Evolutionary conservation across 805 yeast genomes (phyloP), one percentile per base, ranked within the genome.

Genomic region (Kodamaea laetipori): DNA sequence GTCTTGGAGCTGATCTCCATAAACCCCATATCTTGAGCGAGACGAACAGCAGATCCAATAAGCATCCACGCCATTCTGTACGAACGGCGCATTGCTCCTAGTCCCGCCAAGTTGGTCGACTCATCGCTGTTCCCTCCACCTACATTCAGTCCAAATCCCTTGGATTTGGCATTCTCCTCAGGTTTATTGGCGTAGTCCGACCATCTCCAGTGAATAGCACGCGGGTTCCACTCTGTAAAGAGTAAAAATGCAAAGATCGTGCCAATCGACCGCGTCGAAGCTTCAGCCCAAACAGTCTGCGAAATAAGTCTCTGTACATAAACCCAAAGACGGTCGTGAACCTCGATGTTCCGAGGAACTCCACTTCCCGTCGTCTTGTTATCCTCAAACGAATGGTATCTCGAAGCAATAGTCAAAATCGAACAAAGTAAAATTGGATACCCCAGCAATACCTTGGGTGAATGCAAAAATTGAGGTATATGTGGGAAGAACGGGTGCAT

Each of bases 11-110:
- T 80, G 13, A 80, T 77, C 34, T 86, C 87, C 69, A 88, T 78
- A 53, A 89, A 77, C 3, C 88, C 88, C 79, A 85, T 81, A 60
- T 86, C 94, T 58, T 88, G 95, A 3, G 96, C 94, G 32, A 90
- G 66, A 44, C 97, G 71, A 1, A 88, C 84, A 0, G 95, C 90
- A 1, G 87, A 81, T 2, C 97, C 97, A 37, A 88, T 82, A 47
- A 89, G 76, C 94, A 90, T 86, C 92, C 96, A 90, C 0, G 95
- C 85, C 90, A 89, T 86, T 30, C 96, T 74, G 60, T 88, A 90
- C 49, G 90, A 82, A 55, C 96, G 71, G 53, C 95, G 73, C 78
- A 90, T 81, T 1, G 96, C 95, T 23, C 88, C 87, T 35, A 87
- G 66, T 0, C 96, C 96, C 0, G 90, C 83, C 33, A 79, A 64